These are phyloP conservation scores for Coleophoma cylindrospora DNA, from an alignment of 2,329 filamentous ascomycete species.

Conservation along the genomic window DNA sequence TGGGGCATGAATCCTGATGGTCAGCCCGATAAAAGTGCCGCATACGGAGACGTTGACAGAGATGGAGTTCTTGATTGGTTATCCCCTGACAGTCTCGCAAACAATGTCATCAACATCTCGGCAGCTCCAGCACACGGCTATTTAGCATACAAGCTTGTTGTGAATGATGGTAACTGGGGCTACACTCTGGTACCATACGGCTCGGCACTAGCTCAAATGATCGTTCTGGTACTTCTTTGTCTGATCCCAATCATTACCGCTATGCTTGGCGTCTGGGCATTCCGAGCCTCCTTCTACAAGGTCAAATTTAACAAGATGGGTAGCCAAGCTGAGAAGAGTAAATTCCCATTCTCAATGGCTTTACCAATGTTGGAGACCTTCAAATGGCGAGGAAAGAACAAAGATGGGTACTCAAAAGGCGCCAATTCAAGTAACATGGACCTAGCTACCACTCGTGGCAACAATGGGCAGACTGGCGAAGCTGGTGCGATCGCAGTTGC, in stretches of 20 bases:
- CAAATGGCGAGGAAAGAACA: neutral
- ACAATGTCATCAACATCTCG: slow-evolving; percentile 55
- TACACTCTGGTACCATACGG: slow-evolving; percentile 48
- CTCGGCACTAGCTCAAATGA: slow-evolving; percentile 45
- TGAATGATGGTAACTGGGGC: slow-evolving; percentile 49
- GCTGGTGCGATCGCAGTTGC: neutral
- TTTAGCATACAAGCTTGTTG: slow-evolving; percentile 43
- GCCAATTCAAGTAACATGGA: neutral
- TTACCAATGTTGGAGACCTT: neutral
- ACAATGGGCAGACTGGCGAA: neutral
- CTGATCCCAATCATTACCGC: slow-evolving; percentile 46
- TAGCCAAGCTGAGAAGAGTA: slow-evolving; percentile 36
- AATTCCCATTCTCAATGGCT: neutral
- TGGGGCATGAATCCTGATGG: slow-evolving; percentile 64
- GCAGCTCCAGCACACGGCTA: slow-evolving; percentile 36
- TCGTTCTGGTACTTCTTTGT: slow-evolving; percentile 43
- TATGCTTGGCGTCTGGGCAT: slow-evolving; percentile 43
- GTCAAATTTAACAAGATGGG: slow-evolving; percentile 55
- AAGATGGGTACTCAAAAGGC: neutral
- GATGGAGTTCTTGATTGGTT: slow-evolving; percentile 57
- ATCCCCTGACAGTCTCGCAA: slow-evolving; percentile 48
- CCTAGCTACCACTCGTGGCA: neutral
- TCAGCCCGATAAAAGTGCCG: slow-evolving; percentile 51
- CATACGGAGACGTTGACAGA: slow-evolving; percentile 56
- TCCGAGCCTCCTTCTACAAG: slow-evolving; percentile 47